A percentile compares a stretch with the other conserved stretches of the same genome.
These are phyloP conservation scores for Xerocomus amazonicus DNA, from an alignment of 1,284 basidiomycete species.

Conservation along the genomic window DNA sequence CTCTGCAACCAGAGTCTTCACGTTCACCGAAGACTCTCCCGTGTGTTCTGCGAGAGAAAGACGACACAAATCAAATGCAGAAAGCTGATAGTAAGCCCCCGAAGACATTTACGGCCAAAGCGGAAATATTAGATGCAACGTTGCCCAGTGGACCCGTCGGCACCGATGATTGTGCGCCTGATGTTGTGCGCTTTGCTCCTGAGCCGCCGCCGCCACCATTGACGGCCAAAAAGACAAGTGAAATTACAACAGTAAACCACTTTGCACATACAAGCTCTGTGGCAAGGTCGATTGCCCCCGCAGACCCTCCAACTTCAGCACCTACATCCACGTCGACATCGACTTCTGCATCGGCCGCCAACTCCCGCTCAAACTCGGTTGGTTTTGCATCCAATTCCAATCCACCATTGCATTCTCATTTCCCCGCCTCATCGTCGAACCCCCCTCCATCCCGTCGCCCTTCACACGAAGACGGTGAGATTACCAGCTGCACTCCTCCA, in stretches of 20 bases:
- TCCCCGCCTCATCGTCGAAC: conserved; percentile 10
- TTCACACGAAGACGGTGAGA: conserved; percentile 56
- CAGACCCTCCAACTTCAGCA: conserved; percentile 9
- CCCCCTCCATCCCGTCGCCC: conserved; percentile 24
- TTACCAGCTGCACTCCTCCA: conserved; percentile 36
- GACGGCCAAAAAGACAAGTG: conserved; percentile 20
- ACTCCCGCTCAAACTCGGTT: conserved; percentile 32
- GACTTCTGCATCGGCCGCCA: conserved; percentile 19
- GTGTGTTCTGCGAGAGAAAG: conserved; percentile 3
- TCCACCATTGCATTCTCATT: background rate
- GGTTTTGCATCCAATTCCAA: conserved; percentile 9
- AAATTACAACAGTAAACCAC: conserved; percentile 11
- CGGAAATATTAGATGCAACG: conserved; percentile 31
- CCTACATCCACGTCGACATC: conserved; percentile 24
- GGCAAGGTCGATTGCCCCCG: background rate
- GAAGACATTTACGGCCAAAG: conserved; percentile 30
- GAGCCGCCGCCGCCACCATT: conserved; percentile 36
- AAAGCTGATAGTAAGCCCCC: conserved; percentile 4
- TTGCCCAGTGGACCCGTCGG: conserved; percentile 22
- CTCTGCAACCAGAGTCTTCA: background rate
- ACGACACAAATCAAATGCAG: conserved; percentile 9
- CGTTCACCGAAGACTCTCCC: conserved; percentile 1
- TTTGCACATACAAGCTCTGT: background rate
- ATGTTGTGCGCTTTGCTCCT: conserved; percentile 30
- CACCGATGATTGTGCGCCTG: conserved; percentile 19